Base-by-base conservation (phyloP, 176 grass and related monocot genomes). In the Rhynchospora tenuis region DNA sequence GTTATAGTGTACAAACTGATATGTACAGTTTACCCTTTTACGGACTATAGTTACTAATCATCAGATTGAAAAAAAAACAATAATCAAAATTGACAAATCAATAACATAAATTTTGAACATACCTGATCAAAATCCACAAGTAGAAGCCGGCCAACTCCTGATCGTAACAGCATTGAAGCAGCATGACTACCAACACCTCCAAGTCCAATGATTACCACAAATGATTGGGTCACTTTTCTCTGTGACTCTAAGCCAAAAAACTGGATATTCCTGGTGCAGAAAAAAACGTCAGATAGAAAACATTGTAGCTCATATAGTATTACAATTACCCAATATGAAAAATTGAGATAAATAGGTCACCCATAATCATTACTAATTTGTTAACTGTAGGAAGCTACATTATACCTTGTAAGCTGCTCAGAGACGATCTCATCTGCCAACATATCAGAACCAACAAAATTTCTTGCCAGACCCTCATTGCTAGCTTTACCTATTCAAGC, bases 41-140 rank as follows among this genome's bases (percentile, higher is more conserved):
- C 31, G 11, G 62, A 50, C 60, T 76, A 86, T 23, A 79, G 51
- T 67, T 17, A 3, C 47, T 83, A 73, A 86, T 64, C 57, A 72
- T 68, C 42, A 23, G 60, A 60, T 47, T 59, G 22, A 9, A 70
- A 38, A 5, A 33, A 72, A 57, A 43, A 16, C 1, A 23, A 74
- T 71, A 19, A 23, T 9, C 10, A 84, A 46, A 27, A 55, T 56
- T 46, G 27, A 54, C 33, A 58, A 80, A 29, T 31, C 11, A 64
- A 55, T 27, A 13, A 65, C 28, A 65, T 48, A 79, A 26, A 5
- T 50, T 28, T 66, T 59, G 55, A 52, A 27, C 28, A 20, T 86
- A 99, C 96, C 96, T 95, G 96, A 90, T 99, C 96, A 88, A 99
- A 99, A 89, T 99, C 91, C 47, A 99, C 96, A 65, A 99, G 93